These are phyloP conservation scores for Penicillium crustosum DNA, from an alignment of 2,329 filamentous ascomycete genomes.

Conservation along the genomic window DNA sequence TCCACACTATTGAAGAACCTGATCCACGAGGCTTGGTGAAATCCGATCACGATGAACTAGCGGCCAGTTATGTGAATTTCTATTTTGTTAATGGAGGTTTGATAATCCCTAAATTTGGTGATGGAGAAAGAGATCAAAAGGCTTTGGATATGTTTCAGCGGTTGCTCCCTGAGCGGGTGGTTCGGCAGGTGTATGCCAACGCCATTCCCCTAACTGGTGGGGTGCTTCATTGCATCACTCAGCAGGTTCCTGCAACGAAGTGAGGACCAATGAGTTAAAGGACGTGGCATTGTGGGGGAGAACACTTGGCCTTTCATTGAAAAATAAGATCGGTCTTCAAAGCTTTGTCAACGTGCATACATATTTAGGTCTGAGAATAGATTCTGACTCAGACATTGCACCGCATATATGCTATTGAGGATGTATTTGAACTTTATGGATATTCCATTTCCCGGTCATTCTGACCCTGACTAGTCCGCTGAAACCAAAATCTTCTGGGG, in stretches of 20 bases:
- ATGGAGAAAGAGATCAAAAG: slow-evolving; percentile 20
- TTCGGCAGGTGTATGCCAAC: slow-evolving; percentile 28
- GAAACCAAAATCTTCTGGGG: background rate
- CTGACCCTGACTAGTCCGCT: background rate
- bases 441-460: background rate
- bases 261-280: background rate
- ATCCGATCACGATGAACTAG: slow-evolving; percentile 19
- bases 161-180: slow-evolving; percentile 24
- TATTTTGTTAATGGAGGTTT: slow-evolving; percentile 33
- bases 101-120: slow-evolving; percentile 32
- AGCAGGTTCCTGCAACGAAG: slow-evolving; percentile 22
- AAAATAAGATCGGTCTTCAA: background rate
- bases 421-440: background rate
- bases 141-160: slow-evolving; percentile 24
- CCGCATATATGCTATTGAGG: background rate
- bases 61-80: slow-evolving; percentile 31
- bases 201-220: slow-evolving; percentile 30
- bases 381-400: background rate
- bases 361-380: background rate
- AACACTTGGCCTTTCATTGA: background rate
- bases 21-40: slow-evolving; percentile 11
- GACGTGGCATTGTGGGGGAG: background rate
- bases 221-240: slow-evolving; percentile 33
- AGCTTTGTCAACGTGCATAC: background rate
- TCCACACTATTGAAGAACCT: slow-evolving; percentile 28